Conservation (phyloP, 805 yeast species). For the Saccharomycopsis fermentans region DNA sequence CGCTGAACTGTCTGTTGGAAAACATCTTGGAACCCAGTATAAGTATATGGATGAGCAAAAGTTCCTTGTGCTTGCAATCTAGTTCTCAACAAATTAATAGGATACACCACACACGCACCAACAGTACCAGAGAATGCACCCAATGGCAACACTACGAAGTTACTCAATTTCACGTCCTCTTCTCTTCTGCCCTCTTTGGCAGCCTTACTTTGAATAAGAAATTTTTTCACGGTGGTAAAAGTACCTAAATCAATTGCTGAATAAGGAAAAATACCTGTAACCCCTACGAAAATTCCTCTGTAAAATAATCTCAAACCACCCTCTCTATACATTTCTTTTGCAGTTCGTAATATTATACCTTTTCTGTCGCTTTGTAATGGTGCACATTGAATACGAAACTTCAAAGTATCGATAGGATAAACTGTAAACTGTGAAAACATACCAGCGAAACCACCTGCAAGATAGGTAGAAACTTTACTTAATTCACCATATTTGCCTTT, state of each 20-base stretch:
- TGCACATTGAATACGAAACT: slow-evolving; percentile 90
- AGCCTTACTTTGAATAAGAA: slow-evolving; percentile 61
- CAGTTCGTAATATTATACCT: slow-evolving; percentile 65
- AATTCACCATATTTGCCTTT: slow-evolving; percentile 57
- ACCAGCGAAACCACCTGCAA: slow-evolving; percentile 96
- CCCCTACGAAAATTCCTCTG: slow-evolving; percentile 84
- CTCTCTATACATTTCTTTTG: slow-evolving; percentile 63
- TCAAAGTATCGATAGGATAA: slow-evolving; percentile 91
- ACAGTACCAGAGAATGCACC: slow-evolving; percentile 95
- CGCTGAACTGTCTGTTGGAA: slow-evolving; percentile 60
- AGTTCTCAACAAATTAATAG: slow-evolving; percentile 82
- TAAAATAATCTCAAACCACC: slow-evolving; percentile 78
- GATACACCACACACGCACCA: slow-evolving; percentile 94
- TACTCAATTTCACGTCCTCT: slow-evolving; percentile 67
- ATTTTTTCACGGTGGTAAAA: slow-evolving; percentile 73
- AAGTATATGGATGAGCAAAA: slow-evolving; percentile 82
- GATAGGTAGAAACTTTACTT: slow-evolving; percentile 68
- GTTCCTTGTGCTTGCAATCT: slow-evolving; percentile 98
- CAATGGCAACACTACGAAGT: slow-evolving; percentile 70
- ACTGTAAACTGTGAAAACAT: slow-evolving; percentile 86
- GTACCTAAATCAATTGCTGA: slow-evolving; percentile 96
- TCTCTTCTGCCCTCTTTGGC: slow-evolving; percentile 37
- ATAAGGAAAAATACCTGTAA: slow-evolving; percentile 92
- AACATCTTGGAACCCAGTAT: slow-evolving; percentile 74
- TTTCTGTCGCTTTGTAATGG: slow-evolving; percentile 51